phyloP scores from a whole-genome alignment of 345 rosid genomes.

The Cardamine occulta region DNA sequence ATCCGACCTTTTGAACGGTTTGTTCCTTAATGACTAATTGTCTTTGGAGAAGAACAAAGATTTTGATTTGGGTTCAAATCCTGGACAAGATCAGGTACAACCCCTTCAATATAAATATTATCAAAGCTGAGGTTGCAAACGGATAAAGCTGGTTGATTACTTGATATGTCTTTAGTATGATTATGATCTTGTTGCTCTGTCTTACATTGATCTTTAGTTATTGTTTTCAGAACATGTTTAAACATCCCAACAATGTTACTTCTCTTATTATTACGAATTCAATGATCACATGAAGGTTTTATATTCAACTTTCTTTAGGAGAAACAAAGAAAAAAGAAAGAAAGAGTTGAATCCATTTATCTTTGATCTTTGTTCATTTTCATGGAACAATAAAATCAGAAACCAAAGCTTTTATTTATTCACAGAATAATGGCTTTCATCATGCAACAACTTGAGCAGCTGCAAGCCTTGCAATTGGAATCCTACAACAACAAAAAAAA shows the following conservation, averaged over 20 bases:
- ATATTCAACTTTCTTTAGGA: background rate
- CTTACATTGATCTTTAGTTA: background rate
- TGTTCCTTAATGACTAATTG: constrained; percentile 52
- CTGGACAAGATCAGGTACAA: background rate
- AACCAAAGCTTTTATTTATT: constrained; percentile 15
- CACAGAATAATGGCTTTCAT: constrained; percentile 31
- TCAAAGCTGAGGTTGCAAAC: background rate
- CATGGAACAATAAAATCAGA: background rate
- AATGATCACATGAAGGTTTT: constrained; percentile 16
- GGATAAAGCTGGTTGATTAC: background rate
- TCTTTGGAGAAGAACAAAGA: background rate
- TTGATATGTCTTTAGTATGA: background rate
- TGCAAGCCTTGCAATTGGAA: constrained; percentile 93
- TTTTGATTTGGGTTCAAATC: background rate
- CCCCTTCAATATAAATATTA: background rate
- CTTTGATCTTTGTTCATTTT: constrained; percentile 21
- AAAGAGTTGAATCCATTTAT: background rate
- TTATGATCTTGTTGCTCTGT: constrained; percentile 14
- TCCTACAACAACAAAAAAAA: constrained; percentile 48
- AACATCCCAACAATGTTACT: constrained; percentile 12
- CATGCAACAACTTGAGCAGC: constrained; percentile 81
- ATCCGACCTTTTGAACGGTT: constrained; percentile 57
- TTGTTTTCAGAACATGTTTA: background rate
- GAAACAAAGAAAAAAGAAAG: background rate
- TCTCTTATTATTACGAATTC: constrained; percentile 15